phyloP scores from a whole-genome alignment of 345 rosid species.

The Draba incana region DNA sequence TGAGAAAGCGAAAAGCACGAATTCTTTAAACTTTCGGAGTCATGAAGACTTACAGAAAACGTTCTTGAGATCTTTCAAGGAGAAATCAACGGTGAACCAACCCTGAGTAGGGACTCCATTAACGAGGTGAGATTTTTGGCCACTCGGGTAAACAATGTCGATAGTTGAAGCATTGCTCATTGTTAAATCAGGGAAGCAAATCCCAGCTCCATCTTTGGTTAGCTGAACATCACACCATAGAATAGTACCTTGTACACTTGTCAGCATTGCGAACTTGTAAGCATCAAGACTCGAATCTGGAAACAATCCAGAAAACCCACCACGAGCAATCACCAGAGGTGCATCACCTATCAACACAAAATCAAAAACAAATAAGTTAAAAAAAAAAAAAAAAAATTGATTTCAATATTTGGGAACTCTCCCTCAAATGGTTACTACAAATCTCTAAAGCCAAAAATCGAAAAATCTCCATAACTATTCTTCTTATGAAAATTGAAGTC shows the following conservation, averaged over 20 bases:
- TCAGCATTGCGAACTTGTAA: slow-evolving; percentile 45
- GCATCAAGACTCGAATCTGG: slow-evolving; percentile 68
- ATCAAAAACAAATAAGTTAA: not conserved
- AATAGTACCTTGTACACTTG: slow-evolving; percentile 43
- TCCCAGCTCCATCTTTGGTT: slow-evolving; percentile 75
- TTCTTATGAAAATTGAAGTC: not conserved
- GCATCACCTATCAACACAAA: slow-evolving; percentile 55
- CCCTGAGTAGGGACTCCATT: slow-evolving; percentile 58
- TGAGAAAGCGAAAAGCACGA: not conserved
- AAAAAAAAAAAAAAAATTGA: not conserved
- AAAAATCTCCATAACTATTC: not conserved
- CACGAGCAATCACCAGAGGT: slow-evolving; percentile 80
- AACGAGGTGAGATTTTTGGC: slow-evolving; percentile 43
- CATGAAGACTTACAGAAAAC: slow-evolving; percentile 51
- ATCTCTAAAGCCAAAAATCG: not conserved
- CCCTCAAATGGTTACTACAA: not conserved
- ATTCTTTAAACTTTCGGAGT: not conserved
- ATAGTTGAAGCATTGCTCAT: slow-evolving; percentile 59
- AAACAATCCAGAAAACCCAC: slow-evolving; percentile 88
- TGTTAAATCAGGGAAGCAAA: slow-evolving; percentile 69
- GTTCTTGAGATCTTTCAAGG: slow-evolving; percentile 43
- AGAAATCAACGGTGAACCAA: slow-evolving; percentile 76
- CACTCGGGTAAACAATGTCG: accelerated
- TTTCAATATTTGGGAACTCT: not conserved
- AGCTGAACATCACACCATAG: slow-evolving; percentile 92